These are phyloP conservation scores for Hortiboletus campestris DNA, from an alignment of 768 basidiomycete species.

Conservation along the genomic window DNA sequence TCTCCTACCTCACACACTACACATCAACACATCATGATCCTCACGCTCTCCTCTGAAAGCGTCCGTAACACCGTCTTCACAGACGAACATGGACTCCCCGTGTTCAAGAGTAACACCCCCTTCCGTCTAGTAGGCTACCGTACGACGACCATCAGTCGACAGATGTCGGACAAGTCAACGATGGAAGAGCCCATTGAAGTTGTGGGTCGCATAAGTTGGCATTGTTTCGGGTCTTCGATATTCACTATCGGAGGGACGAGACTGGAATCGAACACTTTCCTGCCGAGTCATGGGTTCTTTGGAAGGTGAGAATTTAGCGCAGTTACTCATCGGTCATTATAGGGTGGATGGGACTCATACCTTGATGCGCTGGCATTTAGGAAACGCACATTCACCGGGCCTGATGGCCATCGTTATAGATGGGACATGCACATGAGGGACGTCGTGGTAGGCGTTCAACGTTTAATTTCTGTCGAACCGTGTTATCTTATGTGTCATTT, in stretches of 20 bases:
- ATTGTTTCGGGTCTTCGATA: constrained; percentile 26
- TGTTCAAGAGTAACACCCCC: constrained; percentile 28
- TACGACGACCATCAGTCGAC: constrained; percentile 20
- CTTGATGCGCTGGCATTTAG: not conserved
- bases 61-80: constrained; percentile 29
- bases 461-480: not conserved
- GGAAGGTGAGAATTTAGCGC: constrained; percentile 9
- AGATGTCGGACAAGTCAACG: not conserved
- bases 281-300: constrained; percentile 18
- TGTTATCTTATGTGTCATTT: not conserved
- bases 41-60: constrained; percentile 25
- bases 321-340: not conserved
- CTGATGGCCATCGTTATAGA: constrained; percentile 31
- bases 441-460: constrained; percentile 11
- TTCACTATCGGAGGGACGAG: constrained; percentile 29
- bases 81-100: constrained; percentile 24
- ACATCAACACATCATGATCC: constrained; percentile 16
- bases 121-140: constrained; percentile 16
- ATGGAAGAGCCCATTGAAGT: constrained; percentile 23
- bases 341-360: not conserved
- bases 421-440: constrained; percentile 25
- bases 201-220: constrained; percentile 35
- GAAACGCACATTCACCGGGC: constrained; percentile 31
- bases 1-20: not conserved
- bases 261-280: constrained; percentile 24